Base-by-base conservation (phyloP, 2,329 filamentous ascomycete genomes). In the Hypoxylon sp. region DNA sequence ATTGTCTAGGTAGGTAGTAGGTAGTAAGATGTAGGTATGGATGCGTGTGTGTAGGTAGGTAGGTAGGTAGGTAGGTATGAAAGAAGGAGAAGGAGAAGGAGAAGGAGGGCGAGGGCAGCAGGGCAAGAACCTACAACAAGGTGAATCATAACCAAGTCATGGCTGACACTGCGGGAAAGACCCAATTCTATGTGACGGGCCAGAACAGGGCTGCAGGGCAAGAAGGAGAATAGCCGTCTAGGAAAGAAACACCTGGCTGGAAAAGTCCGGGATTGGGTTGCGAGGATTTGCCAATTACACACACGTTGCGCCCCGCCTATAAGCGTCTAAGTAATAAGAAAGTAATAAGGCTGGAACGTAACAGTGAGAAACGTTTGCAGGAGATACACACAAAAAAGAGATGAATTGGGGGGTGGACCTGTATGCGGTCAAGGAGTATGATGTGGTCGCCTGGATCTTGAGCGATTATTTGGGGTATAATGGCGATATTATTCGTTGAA, bases 91-190 rank as follows among this genome's bases (percentile, higher is more conserved):
- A 55, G 62, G 63, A 64, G 19, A 22, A 22, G 19, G n/a, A n/a
- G n/a, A n/a, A n/a, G n/a, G n/a, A n/a, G 61, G 51, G 29, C 26
- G n/a, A 22, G 3, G 19, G 19, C 11, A 54, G 51, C 52, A 60
- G 53, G 53, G 26, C 17, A 59, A 19, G 58, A 47, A 74, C 69
- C 64, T 72, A 74, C 72, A 53, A 57, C 55, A 66, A 66, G 51
- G 67, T 72, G 69, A 72, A 72, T 73, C 72, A 74, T 71, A 71
- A 73, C 51, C 69, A 70, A 53, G 71, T 73, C 72, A 74, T 73
- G 64, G 67, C 69, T 58, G 59, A 59, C 44, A 63, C 24, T 9
- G 6, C 33, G 53, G 63, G 59, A 53, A 61, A 63, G 59, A 58
- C 52, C 66, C 64, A 67, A 68, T 48, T 68, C 60, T 64, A 51